These are phyloP conservation scores for Kluyveromyces wickerhamii DNA, from an alignment of 805 yeast species.

Conservation along the genomic window DNA sequence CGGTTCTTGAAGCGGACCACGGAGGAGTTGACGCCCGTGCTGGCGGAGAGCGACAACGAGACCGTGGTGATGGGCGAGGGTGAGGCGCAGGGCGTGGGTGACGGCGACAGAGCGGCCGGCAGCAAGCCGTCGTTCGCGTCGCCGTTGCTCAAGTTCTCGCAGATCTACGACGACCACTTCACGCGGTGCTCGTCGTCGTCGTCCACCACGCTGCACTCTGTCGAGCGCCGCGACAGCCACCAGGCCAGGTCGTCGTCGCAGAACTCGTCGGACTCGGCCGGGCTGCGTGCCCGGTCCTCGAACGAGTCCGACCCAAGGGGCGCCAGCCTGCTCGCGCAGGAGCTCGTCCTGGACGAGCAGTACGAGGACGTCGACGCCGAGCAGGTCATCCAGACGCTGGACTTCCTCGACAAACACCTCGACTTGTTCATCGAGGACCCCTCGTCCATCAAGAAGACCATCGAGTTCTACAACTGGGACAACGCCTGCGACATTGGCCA, in stretches of 20 bases:
- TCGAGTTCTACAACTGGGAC: constrained; percentile 40
- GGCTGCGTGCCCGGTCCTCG: too few relatives aligned
- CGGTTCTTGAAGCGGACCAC: constrained; percentile 7
- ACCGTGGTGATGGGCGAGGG: neutral
- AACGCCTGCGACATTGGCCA: constrained; percentile 38
- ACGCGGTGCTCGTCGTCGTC: constrained; percentile 1
- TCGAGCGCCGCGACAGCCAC: too few relatives aligned
- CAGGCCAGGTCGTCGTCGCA: constrained; percentile 1
- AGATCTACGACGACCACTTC: constrained; percentile 7
- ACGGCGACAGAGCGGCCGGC: too few relatives aligned
- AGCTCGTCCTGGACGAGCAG: constrained; percentile 1
- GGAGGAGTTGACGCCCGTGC: constrained; percentile 6
- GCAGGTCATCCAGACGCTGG: constrained; percentile 8
- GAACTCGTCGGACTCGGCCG: neutral
- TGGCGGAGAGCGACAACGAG: constrained; percentile 1
- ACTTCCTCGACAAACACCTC: constrained; percentile 6
- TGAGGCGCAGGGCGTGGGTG: neutral
- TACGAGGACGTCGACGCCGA: constrained; percentile 5
- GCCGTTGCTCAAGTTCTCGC: constrained; percentile 6
- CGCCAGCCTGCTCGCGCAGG: too few relatives aligned
- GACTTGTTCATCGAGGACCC: constrained; percentile 10
- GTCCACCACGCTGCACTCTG: constrained; percentile 2
- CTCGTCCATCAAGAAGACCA: constrained; percentile 8
- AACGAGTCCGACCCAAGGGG: too few relatives aligned
- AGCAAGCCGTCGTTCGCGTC: constrained; percentile 3